Evolutionary conservation across 2,329 filamentous ascomycete species (phyloP), one percentile per base, ranked within the genome.

Genomic region (Fusarium sp.): DNA sequence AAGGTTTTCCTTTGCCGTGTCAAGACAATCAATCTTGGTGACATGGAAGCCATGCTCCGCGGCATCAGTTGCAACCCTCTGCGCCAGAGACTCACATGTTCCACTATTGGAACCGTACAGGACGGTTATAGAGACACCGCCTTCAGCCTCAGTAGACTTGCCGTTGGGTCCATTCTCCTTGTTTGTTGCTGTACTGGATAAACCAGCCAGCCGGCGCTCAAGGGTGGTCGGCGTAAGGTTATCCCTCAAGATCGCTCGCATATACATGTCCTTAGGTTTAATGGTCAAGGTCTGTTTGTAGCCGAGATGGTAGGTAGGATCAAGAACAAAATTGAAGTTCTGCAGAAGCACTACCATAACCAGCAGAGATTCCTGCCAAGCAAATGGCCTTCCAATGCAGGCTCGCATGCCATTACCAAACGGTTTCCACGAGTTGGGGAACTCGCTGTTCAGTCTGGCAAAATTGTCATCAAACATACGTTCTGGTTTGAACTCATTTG

Each of bases 51-150:
- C 90, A 68, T 87, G 87, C 4, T 76, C 76, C 2, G 80, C 70
- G 1, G 89, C 89, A 71, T 88, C 84, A 9, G 83, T 80, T 0
- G 88, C 88, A 15, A 93, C 75, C 22, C 85, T 20, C 82, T 63
- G 89, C 85, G 1, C 91, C 90, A 93, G 82, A 2, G 87, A 82
- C 75, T 93, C 89, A 75, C 91, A 93, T 2, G 91, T 94, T 2
- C 91, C 91, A 2, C 87, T 88, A 73, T 93, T 92, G 19, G 89
- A 91, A 4, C 91, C 91, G 72, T 25, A 25, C 25, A 25, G 25
- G 25, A 25, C 25, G 25, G 25, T 25, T 25, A 25, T 25, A 25
- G 25, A 8, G 25, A 25, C 9, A 10, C 25, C 25, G 25, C 25
- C 9, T 25, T 25, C 25, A 25, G 25, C 8, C 25, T 25, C 25